These are phyloP conservation scores for Tripidium arundinaceum DNA, from an alignment of 202 grass and related monocot genomes.

Conservation along the genomic window DNA sequence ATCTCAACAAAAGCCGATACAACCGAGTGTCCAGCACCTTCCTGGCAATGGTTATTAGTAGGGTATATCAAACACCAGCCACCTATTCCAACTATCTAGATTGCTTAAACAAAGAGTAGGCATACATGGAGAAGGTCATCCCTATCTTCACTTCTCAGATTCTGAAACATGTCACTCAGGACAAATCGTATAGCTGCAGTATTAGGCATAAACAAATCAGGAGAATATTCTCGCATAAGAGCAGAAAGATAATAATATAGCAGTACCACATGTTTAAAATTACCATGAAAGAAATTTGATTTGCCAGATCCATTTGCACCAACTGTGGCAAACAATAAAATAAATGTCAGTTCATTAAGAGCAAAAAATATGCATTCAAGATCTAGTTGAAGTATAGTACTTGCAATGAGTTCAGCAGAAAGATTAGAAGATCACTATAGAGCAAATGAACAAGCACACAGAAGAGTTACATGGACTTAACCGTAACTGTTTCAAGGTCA, in stretches of 20 bases:
- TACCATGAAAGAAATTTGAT: constrained; percentile 99
- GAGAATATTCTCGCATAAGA: neutral
- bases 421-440: neutral
- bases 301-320: constrained; percentile 98
- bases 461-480: neutral
- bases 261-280: constrained; percentile 1
- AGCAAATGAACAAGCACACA: neutral
- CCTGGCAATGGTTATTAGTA: constrained; percentile 53
- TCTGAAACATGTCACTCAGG: constrained; percentile 95
- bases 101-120: constrained; percentile 24
- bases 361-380: neutral
- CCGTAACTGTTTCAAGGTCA: neutral
- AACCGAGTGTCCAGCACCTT: constrained; percentile 96
- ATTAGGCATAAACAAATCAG: constrained; percentile 12
- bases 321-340: constrained; percentile 56
- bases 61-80: constrained; percentile 28
- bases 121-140: constrained; percentile 92
- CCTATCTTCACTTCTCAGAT: constrained; percentile 83
- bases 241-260: constrained; percentile 17
- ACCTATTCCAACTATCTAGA: constrained; percentile 21
- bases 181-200: constrained; percentile 93
- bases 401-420: neutral
- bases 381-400: neutral
- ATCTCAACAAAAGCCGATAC: constrained; percentile 99
- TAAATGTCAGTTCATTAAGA: constrained; percentile 13